Base-by-base conservation (phyloP, 768 basidiomycete genomes). In the Suillus placidus region DNA sequence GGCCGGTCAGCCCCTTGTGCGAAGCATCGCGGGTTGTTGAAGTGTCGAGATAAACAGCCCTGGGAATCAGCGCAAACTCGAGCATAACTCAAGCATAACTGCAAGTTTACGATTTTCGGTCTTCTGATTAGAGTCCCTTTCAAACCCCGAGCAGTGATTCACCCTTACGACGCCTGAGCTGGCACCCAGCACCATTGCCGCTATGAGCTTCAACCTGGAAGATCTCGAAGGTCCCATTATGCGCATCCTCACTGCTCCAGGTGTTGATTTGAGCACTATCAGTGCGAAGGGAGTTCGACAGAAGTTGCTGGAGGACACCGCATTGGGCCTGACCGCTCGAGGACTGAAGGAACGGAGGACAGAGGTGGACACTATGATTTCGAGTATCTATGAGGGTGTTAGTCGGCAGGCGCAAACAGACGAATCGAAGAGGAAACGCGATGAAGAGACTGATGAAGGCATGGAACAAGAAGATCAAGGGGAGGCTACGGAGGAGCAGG, bases 261-360 rank as follows among this genome's bases (percentile, higher is more conserved):
- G 87, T 56, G 89, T 86, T 56, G 91, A 95, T 82, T 83, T 95
- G 71, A 67, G 81, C 55, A 91, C 89, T 55, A 92, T 95, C 77
- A 92, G 88, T 74, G 95, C 94, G 55, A 97, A 94, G 80, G 88
- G 88, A 78, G 94, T 97, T 71, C 87, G 95, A 69, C 90, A 90
- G 73, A 85, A 88, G 10, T 95, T 67, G 71, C 70, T 85, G 64
- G 86, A 85, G 66, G 72, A 77, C 37, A 65, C 64, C 62, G 79
- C 66, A 82, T 87, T 76, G 10, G 77, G 82, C 23, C 73, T 93
- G 62, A 87, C 89, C 9, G 64, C 82, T 32, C 87, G 87, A 35
- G 78, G 84, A 61, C 74, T 96, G 66, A 91, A 88, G 72, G 83
- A 86, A 69, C 78, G 90, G 77, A 92, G 89, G 72, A 75, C 79